Evolutionary conservation across 2,329 filamentous ascomycete genomes (phyloP), one percentile per base, ranked within the genome.

Genomic region (Calonectria pauciramosa): DNA sequence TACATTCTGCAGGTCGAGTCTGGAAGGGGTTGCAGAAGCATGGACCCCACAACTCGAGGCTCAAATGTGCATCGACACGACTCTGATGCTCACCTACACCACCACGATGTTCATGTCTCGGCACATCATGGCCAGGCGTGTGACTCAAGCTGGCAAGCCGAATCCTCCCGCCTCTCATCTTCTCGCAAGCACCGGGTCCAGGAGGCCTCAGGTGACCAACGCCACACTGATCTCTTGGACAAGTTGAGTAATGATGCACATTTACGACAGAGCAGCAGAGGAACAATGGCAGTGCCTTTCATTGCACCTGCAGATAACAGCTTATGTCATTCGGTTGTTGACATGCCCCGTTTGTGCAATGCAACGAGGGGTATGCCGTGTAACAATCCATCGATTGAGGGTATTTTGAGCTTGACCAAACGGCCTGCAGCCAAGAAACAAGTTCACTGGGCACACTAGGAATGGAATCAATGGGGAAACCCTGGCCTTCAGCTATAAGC

Each of bases 331-430:
- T 77, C 83, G 30, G 79, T 75, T 18, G 78, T 80, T 28, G 80
- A 83, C 59, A 11, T 81, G 32, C 82, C 84, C 36, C 77, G 78
- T 47, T 84, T 82, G 83, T 49, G 73, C 16, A 74, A 82, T 66
- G 82, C 79, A 20, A 73, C 67, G 10, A 54, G 44, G 3, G 81
- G 84, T 73, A 59, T 52, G 10, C 75, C 84, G 16, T 78, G 77
- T 47, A 71, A 75, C 2, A 32, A 71, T 18, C 72, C 83, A 7
- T 68, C 74, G 18, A 47, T 83, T 60, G 60, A 72, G 6, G 80
- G 82, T 28, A 51, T 84, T 28, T 66, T 71, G 44, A 63, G 67
- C 11, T 60, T 70, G 18, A 80, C 73, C 2, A 69, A 70, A 28
- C 76, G 72, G 56, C 75, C 84, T 1, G 76, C 82, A 54, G 72